Percentiles rank a stretch among this genome's conserved stretches.
Conservation (phyloP, 768 basidiomycete species). For the Megacollybia marginata region DNA sequence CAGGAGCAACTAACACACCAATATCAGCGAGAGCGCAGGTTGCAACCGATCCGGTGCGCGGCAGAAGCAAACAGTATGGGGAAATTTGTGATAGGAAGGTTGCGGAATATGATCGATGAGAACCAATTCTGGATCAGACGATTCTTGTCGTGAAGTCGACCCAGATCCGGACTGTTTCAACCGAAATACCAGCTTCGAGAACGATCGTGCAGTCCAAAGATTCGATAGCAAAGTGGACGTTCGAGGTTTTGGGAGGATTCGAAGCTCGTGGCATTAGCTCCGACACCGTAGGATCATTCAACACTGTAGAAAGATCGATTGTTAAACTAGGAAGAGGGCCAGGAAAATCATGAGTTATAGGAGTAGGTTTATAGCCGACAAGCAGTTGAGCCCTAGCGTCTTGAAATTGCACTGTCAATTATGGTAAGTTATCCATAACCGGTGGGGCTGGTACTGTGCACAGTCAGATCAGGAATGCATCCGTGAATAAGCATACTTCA, state of each 20-base stretch:
- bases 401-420: conserved; percentile 60
- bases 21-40: conserved; percentile 65
- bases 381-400: conserved; percentile 71
- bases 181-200: conserved; percentile 40
- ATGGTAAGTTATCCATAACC: conserved; percentile 59
- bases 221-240: conserved; percentile 42
- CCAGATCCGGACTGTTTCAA: conserved; percentile 16
- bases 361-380: conserved; percentile 33
- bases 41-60: conserved; percentile 38
- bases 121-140: conserved; percentile 42
- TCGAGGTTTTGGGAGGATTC: neutral
- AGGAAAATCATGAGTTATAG: conserved; percentile 59
- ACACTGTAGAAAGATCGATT: conserved; percentile 46
- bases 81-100: conserved; percentile 33
- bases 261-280: conserved; percentile 19
- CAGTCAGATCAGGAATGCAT: neutral
- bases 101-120: conserved; percentile 42
- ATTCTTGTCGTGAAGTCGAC: conserved; percentile 12
- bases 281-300: conserved; percentile 35
- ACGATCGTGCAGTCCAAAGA: conserved; percentile 52
- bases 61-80: conserved; percentile 54
- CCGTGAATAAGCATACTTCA: conserved; percentile 33
- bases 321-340: conserved; percentile 52
- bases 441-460: conserved; percentile 49
- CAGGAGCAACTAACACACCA: conserved; percentile 56